Conservation (phyloP, 2,329 filamentous ascomycete species). For the Lasiodiplodia citricola region DNA sequence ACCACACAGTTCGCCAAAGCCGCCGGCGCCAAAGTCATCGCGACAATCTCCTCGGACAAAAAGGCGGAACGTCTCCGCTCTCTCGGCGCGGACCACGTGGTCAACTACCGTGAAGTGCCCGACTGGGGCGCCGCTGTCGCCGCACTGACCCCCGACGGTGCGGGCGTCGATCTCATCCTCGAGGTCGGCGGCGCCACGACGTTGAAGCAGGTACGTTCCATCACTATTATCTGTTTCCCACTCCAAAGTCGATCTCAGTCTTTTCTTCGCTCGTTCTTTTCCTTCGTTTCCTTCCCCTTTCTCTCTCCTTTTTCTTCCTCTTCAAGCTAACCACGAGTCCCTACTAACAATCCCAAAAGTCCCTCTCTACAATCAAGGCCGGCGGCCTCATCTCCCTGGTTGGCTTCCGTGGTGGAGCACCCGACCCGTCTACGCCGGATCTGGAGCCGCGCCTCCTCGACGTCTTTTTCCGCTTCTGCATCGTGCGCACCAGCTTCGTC, state of each 20-base stretch:
- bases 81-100: slow-evolving; percentile 60
- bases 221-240: neutral
- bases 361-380: slow-evolving; percentile 57
- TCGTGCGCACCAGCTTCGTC: slow-evolving; percentile 62
- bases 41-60: slow-evolving; percentile 58
- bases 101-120: slow-evolving; percentile 60
- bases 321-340: neutral
- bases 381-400: slow-evolving; percentile 64
- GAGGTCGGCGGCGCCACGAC: slow-evolving; percentile 70
- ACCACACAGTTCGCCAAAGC: slow-evolving; percentile 53
- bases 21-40: slow-evolving; percentile 61
- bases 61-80: slow-evolving; percentile 58
- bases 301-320: neutral
- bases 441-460: slow-evolving; percentile 60
- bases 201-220: slow-evolving; percentile 40
- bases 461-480: slow-evolving; percentile 57
- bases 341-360: slow-evolving; percentile 30
- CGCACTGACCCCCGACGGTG: slow-evolving; percentile 52
- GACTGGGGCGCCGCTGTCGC: slow-evolving; percentile 62
- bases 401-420: slow-evolving; percentile 60
- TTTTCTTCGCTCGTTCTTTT: too few relatives aligned
- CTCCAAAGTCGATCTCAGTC: too few relatives aligned
- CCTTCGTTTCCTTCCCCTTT: neutral
- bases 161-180: slow-evolving; percentile 66
- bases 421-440: slow-evolving; percentile 32